Percentiles rank a stretch among this genome's conserved stretches.
Evolutionary conservation across 805 yeast genomes (phyloP).

Genomic region (Starmerella davenportii): DNA sequence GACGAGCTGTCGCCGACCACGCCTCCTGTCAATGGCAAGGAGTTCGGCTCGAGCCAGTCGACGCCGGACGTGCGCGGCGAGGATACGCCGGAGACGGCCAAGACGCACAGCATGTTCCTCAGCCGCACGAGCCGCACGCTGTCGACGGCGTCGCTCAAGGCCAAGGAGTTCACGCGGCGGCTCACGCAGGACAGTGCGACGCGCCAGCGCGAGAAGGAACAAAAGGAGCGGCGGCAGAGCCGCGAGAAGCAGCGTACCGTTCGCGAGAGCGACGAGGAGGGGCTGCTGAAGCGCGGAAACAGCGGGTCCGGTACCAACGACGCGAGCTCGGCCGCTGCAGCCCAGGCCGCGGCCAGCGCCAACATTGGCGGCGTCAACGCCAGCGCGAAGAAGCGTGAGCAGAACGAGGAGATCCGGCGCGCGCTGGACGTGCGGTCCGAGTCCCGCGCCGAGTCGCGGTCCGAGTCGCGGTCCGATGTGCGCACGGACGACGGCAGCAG

Average conservation of each 20-base stretch:
- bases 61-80: neutral
- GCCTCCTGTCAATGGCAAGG: neutral
- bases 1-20: no score
- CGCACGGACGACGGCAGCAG: no score
- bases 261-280: neutral
- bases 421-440: neutral
- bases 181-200: neutral
- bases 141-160: neutral
- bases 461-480: no score
- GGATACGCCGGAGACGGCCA: neutral
- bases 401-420: neutral
- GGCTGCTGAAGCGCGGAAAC: no score
- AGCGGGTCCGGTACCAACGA: no score
- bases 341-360: no score
- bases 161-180: neutral
- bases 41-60: neutral
- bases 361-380: no score
- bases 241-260: neutral
- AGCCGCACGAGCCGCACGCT: neutral
- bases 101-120: conserved; percentile 1
- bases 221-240: neutral
- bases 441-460: no score
- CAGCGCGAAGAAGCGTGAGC: neutral
- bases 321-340: no score
- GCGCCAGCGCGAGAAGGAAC: neutral